Base-by-base conservation (phyloP, 495 filamentous ascomycete species). In the Polyplosphaeria fusca region DNA sequence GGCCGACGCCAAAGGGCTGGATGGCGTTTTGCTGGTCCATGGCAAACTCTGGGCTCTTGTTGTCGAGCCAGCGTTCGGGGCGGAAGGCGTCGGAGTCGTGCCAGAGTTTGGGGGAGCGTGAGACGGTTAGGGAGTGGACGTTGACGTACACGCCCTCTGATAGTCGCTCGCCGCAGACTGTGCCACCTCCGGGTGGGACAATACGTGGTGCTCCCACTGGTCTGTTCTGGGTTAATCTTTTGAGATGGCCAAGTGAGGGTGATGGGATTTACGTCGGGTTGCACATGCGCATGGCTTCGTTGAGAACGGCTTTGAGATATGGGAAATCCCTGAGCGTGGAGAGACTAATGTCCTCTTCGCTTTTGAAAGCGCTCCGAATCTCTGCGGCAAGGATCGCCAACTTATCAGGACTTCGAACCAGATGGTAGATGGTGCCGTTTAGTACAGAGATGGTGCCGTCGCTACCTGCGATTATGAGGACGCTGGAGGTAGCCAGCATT, bases 251-350 rank as follows among this genome's bases (percentile, higher is more conserved):
- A 35, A 7, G 14, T 7, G 30, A 35, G 30, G 7, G 30, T 7
- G 30, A 14, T 14, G 14, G 7, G 30, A 14, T 14, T 35, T 35
- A 35, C 0, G 74, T 72, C 0, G 79, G 74, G 0, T 79, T 77
- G 44, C 76, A 76, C 16, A 81, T 61, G 4, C 80, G 74, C 19
- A 81, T 66, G 0, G 74, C 75, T 64, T 83, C 80, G 5, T 72
- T 69, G 4, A 82, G 68, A 32, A 72, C 76, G 0, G 74, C 74
- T 5, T 66, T 63, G 2, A 77, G 58, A 44, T 76, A 78, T 0
- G 68, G 67, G 2, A 78, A 60, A 22, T 66, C 67, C 35, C 58
- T 66, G 4, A 73, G 67, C 59, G 71, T 60, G 5, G 60, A 38
- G 39, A 67, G 65, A 2, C 46, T 63, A 20, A 67, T 51, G 1